Evolutionary conservation across 2,329 filamentous ascomycete genomes (phyloP), one percentile per base, ranked within the genome.

Genomic region (Fusarium haematococcum): DNA sequence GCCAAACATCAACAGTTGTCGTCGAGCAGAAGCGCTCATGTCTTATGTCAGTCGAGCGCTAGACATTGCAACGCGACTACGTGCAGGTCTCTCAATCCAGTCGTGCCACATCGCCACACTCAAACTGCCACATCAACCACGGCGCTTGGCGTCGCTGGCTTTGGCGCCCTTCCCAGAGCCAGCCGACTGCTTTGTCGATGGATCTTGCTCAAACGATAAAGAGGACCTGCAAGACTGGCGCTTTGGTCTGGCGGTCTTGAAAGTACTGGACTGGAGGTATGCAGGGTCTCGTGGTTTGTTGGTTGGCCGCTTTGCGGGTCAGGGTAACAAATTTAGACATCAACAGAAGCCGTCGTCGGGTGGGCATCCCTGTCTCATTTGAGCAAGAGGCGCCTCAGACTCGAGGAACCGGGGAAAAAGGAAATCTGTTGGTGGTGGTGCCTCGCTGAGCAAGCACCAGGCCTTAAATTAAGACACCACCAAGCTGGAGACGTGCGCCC

Each of bases 331-430:
- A 70, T 70, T 56, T 67, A 63, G 45, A 57, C 70, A 62, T 70
- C 66, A 64, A 67, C 59, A 69, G 65, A 68, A 64, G 67, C 70
- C 54, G 54, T 72, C 67, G 67, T 69, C 74, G 71, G 64, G 65
- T 56, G 63, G 8, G 35, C 48, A 73, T 77, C 76, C 76, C 64
- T 77, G 76, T 69, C 70, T 76, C 73, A 78, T 78, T 78, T 78
- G 63, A 74, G 56, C 58, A 64, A 74, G 63, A 75, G 65, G 72
- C 69, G 71, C 75, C 67, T 67, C 63, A 70, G 69, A 63, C 70
- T 69, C 69, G 39, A 66, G 75, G 48, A 68, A 54, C 67, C 57
- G 64, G 61, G 66, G 75, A 69, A 62, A 59, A 70, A 65, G 62
- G 61, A 67, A 68, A 75, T 69, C 68, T 60, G 71, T 69, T 71